phyloP scores from a whole-genome alignment of 495 filamentous ascomycete species.

The Lasiosphaeria ovina region DNA sequence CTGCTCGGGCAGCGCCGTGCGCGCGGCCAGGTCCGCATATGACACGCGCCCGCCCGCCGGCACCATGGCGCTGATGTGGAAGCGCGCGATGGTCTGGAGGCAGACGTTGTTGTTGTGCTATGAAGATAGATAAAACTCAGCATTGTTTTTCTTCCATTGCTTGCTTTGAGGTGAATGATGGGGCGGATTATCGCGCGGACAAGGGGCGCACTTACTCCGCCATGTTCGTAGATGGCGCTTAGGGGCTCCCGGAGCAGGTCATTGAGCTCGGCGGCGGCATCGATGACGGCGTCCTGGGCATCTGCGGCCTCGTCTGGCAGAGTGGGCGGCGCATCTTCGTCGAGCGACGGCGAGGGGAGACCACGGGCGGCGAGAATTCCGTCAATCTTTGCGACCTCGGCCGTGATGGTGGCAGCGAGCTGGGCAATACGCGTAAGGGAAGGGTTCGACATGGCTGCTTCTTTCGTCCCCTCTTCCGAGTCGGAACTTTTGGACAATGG shows the following conservation, averaged over 20 bases:
- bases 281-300: neutral
- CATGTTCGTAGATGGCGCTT: neutral
- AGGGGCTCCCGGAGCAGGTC: neutral
- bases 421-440: neutral
- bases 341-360: neutral
- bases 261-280: neutral
- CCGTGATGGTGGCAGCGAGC: neutral
- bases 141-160: neutral
- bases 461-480: too few relatives aligned
- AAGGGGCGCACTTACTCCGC: neutral
- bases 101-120: slow-evolving; percentile 26
- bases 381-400: neutral
- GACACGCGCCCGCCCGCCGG: slow-evolving; percentile 27
- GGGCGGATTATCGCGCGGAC: too few relatives aligned
- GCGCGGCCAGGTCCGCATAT: slow-evolving; percentile 38
- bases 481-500: too few relatives aligned
- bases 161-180: too few relatives aligned
- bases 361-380: neutral
- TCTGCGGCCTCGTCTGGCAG: neutral
- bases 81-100: slow-evolving; percentile 36
- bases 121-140: neutral
- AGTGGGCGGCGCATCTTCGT: neutral
- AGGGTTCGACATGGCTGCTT: too few relatives aligned
- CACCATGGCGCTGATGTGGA: slow-evolving; percentile 33
- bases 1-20: slow-evolving; percentile 17